Base-by-base conservation (phyloP, 352 stramenopile species). In the Globisporangium okanoganense region DNA sequence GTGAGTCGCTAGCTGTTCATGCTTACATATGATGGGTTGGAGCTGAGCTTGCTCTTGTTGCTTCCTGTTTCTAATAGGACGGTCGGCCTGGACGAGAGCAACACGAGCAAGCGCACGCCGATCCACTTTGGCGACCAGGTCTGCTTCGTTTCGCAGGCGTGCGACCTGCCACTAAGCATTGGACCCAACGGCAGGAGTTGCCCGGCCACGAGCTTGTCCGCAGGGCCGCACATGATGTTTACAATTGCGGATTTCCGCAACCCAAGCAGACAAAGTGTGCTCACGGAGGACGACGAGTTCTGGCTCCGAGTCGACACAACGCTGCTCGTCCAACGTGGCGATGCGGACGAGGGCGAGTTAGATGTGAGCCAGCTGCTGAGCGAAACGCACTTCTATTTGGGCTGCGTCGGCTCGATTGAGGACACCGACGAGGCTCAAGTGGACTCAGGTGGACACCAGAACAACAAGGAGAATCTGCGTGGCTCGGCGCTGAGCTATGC, bases 51-150 rank as follows among this genome's bases (percentile, higher is more conserved):
- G n/a, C 3, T 18, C 25, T 48, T 35, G 9, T 47, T 12, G 44
- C 14, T 58, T 14, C 48, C 2, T 3, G 16, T 16, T 43, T 10
- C 40, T 18, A 22, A 22, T 22, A 80, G 67, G 58, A 70, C 56
- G 56, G 56, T 66, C 16, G 67, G 70, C 1, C 51, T 77, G 0
- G 61, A 80, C 13, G 66, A 75, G 18, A 67, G 78, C 24, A 90
- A 90, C 62, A 73, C 75, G n/a, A 58, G 66, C 8, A 73, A 58
- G 24, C 77, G 73, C 48, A 73, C 65, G 29, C 78, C 81, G 0
- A 70, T 88, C 18, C 75, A 74, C 62, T 90, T 79, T 54, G 81
- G 81, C 13, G 81, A 90, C 51, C 64, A 75, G 38, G 73, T 90
- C 50, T 87, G 78, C 49, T 61, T 90, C 24, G 62, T 90, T 24